phyloP scores from a whole-genome alignment of 352 stramenopile genomes.

The Phytophthora megakarya region DNA sequence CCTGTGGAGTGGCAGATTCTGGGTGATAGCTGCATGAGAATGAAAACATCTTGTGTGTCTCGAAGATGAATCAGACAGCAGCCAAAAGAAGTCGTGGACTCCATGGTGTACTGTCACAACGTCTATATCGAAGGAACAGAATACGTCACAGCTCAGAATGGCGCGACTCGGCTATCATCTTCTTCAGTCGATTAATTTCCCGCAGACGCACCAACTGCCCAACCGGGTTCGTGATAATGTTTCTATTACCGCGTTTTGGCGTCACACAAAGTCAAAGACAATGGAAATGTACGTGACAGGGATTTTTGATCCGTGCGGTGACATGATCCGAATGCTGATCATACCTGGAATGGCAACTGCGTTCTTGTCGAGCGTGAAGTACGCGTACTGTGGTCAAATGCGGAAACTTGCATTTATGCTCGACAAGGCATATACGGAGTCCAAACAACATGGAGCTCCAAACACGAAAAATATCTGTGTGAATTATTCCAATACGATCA shows the following conservation, averaged over 20 bases:
- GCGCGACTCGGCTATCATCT: conserved; percentile 42
- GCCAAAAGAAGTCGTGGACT: too few species aligned
- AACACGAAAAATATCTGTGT: conserved; percentile 27
- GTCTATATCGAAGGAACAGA: conserved; percentile 40
- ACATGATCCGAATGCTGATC: conserved; percentile 26
- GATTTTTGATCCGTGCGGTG: conserved; percentile 33
- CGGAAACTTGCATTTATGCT: conserved; percentile 35
- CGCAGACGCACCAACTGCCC: conserved; percentile 27
- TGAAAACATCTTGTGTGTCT: too few species aligned
- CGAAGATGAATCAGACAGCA: too few species aligned
- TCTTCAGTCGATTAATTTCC: conserved; percentile 43
- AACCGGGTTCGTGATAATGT: conserved; percentile 42
- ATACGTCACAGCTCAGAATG: conserved; percentile 13
- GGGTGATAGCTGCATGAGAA: too few species aligned
- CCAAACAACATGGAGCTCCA: conserved; percentile 6
- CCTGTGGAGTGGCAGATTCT: too few species aligned
- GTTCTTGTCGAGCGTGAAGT: conserved; percentile 31
- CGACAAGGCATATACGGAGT: conserved; percentile 20
- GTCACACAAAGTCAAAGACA: conserved; percentile 24
- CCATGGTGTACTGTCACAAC: too few species aligned
- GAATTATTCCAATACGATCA: conserved; percentile 8
- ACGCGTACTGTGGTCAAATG: conserved; percentile 30
- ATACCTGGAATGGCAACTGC: conserved; percentile 23
- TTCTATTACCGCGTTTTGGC: conserved; percentile 37
- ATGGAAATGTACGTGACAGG: conserved; percentile 38